A percentile compares a stretch with the other conserved stretches of the same genome.
Evolutionary conservation across 345 rosid genomes (phyloP).

Genomic region (Arabis alpina): DNA sequence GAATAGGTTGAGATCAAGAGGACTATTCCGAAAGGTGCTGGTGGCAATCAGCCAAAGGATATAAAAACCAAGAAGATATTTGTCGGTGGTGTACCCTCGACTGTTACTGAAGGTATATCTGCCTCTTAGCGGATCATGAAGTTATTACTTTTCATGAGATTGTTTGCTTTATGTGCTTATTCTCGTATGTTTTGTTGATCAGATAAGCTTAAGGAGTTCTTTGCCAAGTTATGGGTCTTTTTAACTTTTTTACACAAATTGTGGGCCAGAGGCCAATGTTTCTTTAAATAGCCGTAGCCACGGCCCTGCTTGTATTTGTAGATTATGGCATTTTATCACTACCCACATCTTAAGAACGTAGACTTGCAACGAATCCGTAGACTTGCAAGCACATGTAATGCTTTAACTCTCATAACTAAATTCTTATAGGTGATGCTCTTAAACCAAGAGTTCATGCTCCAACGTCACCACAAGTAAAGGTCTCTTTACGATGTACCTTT

Average conservation of each 20-base stretch:
- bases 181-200: conserved; percentile 32
- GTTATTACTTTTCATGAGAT: background rate
- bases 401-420: conserved; percentile 4
- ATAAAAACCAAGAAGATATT: conserved; percentile 89
- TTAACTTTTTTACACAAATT: no score
- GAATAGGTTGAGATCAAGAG: conserved; percentile 92
- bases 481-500: no score
- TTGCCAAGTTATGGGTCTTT: conserved; percentile 50
- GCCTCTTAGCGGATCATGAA: background rate
- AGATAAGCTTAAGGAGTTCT: conserved; percentile 84
- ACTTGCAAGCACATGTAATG: background rate
- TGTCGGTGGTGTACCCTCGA: conserved; percentile 87
- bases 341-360: no score
- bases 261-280: no score
- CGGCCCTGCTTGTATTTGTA: no score
- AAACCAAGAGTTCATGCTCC: no score
- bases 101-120: conserved; percentile 76
- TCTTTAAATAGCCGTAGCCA: no score
- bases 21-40: conserved; percentile 86
- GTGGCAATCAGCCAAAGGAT: conserved; percentile 61
- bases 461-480: no score
- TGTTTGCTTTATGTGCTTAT: conserved; percentile 9
- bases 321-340: no score
- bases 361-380: no score
- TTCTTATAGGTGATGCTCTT: conserved; percentile 51